phyloP scores from a whole-genome alignment of 345 rosid genomes.

The Kernera saxatilis region DNA sequence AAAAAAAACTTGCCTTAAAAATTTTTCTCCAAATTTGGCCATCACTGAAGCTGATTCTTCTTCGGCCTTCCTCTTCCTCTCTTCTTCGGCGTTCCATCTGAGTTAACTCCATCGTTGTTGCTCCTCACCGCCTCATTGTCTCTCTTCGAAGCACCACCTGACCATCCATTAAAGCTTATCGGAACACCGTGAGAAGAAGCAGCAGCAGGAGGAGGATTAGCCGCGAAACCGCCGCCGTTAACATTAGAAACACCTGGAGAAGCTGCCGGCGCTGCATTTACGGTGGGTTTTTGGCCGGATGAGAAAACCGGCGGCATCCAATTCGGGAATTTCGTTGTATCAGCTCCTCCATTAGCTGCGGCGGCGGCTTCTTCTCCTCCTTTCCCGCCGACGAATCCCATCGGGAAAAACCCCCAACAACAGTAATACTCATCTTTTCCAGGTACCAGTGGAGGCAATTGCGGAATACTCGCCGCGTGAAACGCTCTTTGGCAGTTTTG shows the following conservation, averaged over 20 bases:
- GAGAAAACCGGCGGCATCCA: conserved; percentile 52
- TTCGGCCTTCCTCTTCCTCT: conserved; percentile 75
- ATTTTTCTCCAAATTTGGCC: background rate
- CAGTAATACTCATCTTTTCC: conserved; percentile 84
- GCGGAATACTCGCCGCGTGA: conserved; percentile 52
- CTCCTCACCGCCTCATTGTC: background rate
- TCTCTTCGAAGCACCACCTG: conserved; percentile 31
- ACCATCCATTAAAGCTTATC: conserved; percentile 20
- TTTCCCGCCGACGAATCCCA: conserved; percentile 49
- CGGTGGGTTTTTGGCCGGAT: background rate
- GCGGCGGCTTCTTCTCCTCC: conserved; percentile 1
- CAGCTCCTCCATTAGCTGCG: conserved; percentile 9
- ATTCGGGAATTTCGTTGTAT: conserved; percentile 37
- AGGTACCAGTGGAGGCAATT: conserved; percentile 68
- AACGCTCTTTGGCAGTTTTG: conserved; percentile 69
- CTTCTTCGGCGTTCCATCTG: conserved; percentile 23
- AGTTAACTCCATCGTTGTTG: background rate
- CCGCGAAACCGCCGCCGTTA: conserved; percentile 6
- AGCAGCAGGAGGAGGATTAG: background rate
- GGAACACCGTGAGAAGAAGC: background rate
- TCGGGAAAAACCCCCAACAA: conserved; percentile 81
- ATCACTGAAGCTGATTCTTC: conserved; percentile 36
- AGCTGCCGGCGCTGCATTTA: background rate
- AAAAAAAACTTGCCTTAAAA: background rate
- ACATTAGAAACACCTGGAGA: background rate